Conservation (phyloP, 768 basidiomycete species). For the Mycena sanguinolenta region DNA sequence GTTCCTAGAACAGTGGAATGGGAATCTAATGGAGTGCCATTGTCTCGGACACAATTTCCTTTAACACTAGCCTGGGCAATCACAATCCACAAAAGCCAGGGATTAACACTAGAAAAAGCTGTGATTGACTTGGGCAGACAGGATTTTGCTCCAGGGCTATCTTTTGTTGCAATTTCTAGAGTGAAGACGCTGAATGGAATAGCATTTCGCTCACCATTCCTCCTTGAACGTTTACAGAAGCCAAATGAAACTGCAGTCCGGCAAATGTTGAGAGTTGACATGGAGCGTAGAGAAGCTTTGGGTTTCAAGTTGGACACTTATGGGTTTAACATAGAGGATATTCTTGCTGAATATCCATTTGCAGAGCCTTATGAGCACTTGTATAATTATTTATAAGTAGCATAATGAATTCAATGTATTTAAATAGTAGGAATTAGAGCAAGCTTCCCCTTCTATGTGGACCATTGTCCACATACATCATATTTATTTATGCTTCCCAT, state of each 20-base stretch:
- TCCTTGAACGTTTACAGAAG: not conserved
- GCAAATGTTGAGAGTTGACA: not conserved
- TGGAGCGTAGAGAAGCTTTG: not conserved
- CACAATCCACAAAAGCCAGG: slow-evolving; percentile 16
- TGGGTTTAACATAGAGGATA: not conserved
- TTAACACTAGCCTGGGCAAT: slow-evolving; percentile 6
- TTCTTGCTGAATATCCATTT: not conserved
- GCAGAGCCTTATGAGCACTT: not conserved
- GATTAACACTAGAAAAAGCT: slow-evolving; percentile 1
- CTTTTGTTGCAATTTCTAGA: slow-evolving; percentile 34
- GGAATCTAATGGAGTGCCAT: not conserved
- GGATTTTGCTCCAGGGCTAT: slow-evolving; percentile 12
- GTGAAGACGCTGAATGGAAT: slow-evolving; percentile 7
- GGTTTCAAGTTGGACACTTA: not conserved
- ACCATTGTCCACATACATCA: slow-evolving; percentile 8
- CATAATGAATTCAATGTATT: not conserved
- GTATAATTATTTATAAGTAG: not conserved
- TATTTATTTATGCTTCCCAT: too few relatives aligned
- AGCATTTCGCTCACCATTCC: not conserved
- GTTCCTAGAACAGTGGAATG: not conserved
- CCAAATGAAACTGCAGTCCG: not conserved
- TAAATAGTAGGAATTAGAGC: not conserved
- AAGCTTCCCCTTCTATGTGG: slow-evolving; percentile 8
- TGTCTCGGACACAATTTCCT: not conserved
- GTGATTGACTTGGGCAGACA: slow-evolving; percentile 3